Base-by-base conservation (phyloP, 257 asterid species). In the Rehmannia glutinosa region DNA sequence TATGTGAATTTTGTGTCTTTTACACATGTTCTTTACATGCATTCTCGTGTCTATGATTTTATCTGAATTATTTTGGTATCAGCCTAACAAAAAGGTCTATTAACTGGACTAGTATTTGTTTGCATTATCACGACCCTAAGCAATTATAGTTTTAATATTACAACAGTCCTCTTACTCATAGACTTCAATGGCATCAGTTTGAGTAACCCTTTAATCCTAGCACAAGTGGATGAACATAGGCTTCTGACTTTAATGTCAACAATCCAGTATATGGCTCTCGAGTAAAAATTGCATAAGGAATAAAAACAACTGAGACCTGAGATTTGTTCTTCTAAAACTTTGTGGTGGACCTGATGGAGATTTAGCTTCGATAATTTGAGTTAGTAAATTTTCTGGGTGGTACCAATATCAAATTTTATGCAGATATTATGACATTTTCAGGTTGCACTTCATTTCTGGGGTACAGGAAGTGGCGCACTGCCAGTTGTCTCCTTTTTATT, bases 381-480 rank as follows among this genome's bases (percentile, higher is more conserved):
- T 27, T 43, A 23, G 46, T 72, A 11, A 50, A 4, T 45, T 68
- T 17, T 62, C 27, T 73, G 20, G 30, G 66, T 20, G 21, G 66
- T 30, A 19, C 51, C 46, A 57, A 17, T 43, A 62, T 52, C 54
- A 8, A 25, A 16, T 61, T 56, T 45, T 36, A 65, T 28, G 54
- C 58, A 0, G 61, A 66, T 21, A 15, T 24, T 62, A 10, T 58
- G 0, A 27, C 42, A 17, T 71, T 77, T 80, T 49, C 88, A 91
- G 97, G 97, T 81, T 74, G 90, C 87, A 60, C 93, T 88, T 79
- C 97, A 94, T 86, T 94, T 88, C 73, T 94, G 97, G 97, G 97
- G 97, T 65, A 91, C 97, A 0, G 97, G 96, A 15, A 88, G 91
- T 24, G 96, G 97, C 59, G 95, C 93, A 62, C 86, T 91, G 55